phyloP scores from a whole-genome alignment of 257 asterid species.

The Oldenlandia corymbosa region DNA sequence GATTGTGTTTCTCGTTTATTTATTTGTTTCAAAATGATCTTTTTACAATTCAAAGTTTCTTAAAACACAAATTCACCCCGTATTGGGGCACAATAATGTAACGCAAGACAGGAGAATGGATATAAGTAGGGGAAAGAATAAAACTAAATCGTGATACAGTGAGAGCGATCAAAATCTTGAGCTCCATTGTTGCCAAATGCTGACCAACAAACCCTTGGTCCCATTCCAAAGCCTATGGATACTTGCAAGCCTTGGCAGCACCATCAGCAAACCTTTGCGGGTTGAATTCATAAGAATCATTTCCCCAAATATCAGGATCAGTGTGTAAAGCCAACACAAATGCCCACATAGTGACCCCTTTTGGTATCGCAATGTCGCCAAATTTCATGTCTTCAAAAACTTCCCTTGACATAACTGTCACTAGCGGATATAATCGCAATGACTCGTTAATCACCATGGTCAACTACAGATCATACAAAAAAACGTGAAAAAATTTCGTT shows the following conservation, averaged over 20 bases:
- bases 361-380: constrained; percentile 32
- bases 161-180: constrained; percentile 36
- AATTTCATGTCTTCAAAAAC: constrained; percentile 45
- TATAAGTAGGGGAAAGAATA: constrained; percentile 38
- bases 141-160: constrained; percentile 30
- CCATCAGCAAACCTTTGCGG: constrained; percentile 51
- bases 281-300: constrained; percentile 40
- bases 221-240: constrained; percentile 51
- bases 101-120: constrained; percentile 37
- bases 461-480: constrained; percentile 23
- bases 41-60: constrained; percentile 26
- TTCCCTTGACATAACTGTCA: constrained; percentile 42
- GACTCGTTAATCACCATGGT: constrained; percentile 51
- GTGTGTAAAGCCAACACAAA: constrained; percentile 35
- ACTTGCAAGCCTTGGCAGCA: constrained; percentile 46
- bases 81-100: constrained; percentile 42
- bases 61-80: constrained; percentile 37
- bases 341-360: constrained; percentile 46
- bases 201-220: constrained; percentile 55
- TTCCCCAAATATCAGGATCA: constrained; percentile 49
- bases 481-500: too few species aligned
- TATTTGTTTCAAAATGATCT: too few species aligned
- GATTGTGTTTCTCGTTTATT: too few species aligned
- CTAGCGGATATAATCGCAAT: constrained; percentile 50
- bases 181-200: constrained; percentile 45